A percentile compares a stretch with the other conserved stretches of the same genome.
Evolutionary conservation across 2,329 filamentous ascomycete species (phyloP).

Genomic region (Cephalotrichum gorgonifer): DNA sequence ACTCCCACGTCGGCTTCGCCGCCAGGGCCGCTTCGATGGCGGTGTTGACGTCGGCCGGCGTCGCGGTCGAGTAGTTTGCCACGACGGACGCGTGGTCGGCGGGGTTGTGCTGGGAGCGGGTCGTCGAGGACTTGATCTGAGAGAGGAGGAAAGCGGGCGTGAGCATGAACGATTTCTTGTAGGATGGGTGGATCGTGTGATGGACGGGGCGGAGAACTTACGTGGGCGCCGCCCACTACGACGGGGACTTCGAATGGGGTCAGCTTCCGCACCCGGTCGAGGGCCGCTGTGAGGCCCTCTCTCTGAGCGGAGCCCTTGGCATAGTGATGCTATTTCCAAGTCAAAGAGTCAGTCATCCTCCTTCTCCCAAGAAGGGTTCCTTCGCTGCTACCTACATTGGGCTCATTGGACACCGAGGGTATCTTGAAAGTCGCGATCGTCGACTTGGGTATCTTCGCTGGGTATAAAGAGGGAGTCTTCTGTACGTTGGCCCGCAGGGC

Average conservation of each 20-base stretch:
- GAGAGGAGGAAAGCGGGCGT: background rate
- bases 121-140: constrained; percentile 57
- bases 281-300: constrained; percentile 61
- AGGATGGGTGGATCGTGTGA: background rate
- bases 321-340: constrained; percentile 67
- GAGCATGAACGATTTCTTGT: background rate
- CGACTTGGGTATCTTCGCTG: constrained; percentile 17
- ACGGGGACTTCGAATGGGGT: constrained; percentile 70
- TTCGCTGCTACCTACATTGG: constrained; percentile 59
- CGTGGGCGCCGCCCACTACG: constrained; percentile 73
- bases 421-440: constrained; percentile 79
- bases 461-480: background rate
- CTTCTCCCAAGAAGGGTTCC: background rate
- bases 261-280: constrained; percentile 58
- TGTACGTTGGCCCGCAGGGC: background rate
- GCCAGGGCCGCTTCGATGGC: constrained; percentile 78
- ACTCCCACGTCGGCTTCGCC: constrained; percentile 82
- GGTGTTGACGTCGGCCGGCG: constrained; percentile 59
- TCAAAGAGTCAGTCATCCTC: background rate
- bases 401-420: constrained; percentile 81
- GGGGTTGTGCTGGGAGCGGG: constrained; percentile 69
- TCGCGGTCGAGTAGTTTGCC: constrained; percentile 78
- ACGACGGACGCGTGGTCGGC: constrained; percentile 66
- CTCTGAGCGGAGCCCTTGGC: constrained; percentile 73
- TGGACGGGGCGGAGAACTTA: constrained; percentile 24